A percentile compares a stretch with the other conserved stretches of the same genome.
Conservation (phyloP, 2,329 filamentous ascomycete species). For the Aspergillus proliferans region DNA sequence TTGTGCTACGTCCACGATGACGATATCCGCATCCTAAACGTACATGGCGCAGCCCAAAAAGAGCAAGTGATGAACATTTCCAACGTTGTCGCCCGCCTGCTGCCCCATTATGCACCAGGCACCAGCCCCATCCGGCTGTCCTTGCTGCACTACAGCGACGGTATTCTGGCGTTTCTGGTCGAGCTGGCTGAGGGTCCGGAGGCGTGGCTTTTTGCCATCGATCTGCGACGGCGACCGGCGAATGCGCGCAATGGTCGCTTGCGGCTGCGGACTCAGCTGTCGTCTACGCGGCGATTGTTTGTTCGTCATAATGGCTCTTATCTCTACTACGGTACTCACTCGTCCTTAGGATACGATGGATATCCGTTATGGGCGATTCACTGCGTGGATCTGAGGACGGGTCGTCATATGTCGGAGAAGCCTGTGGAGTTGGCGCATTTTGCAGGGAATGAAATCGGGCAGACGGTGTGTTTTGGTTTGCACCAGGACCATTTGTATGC, state of each 20-base stretch:
- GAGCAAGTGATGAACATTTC: conserved; percentile 56
- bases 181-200: conserved; percentile 37
- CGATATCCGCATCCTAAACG: conserved; percentile 53
- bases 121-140: conserved; percentile 43
- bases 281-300: conserved; percentile 54
- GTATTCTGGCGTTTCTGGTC: conserved; percentile 54
- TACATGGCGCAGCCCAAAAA: conserved; percentile 43
- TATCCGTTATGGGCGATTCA: conserved; percentile 58
- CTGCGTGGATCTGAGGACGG: conserved; percentile 44
- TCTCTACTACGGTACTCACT: conserved; percentile 63
- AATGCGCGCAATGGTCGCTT: conserved; percentile 28
- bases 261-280: conserved; percentile 38
- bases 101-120: conserved; percentile 26
- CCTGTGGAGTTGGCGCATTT: conserved; percentile 52
- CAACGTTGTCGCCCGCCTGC: conserved; percentile 31
- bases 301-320: conserved; percentile 58
- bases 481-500: conserved; percentile 62
- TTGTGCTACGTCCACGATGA: conserved; percentile 57
- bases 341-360: conserved; percentile 47
- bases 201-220: conserved; percentile 51
- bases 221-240: conserved; percentile 25
- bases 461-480: conserved; percentile 66
- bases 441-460: conserved; percentile 59
- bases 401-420: conserved; percentile 38
- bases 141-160: conserved; percentile 53